These are phyloP conservation scores for Talinum fruticosum DNA, from an alignment of 148 eudicot genomes.

Conservation along the genomic window DNA sequence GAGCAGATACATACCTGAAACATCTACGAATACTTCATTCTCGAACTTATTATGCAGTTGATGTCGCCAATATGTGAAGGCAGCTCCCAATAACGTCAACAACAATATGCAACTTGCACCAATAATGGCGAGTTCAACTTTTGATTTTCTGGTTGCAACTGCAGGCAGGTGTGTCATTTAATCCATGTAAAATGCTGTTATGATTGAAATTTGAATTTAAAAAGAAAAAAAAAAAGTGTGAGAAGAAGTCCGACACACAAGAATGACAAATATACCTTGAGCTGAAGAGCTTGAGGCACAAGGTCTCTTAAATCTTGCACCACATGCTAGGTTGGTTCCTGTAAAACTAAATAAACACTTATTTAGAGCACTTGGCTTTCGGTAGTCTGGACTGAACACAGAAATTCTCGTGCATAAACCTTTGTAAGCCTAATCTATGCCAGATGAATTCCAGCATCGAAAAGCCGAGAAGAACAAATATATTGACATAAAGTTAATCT, in stretches of 20 bases:
- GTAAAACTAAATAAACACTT: constrained; percentile 52
- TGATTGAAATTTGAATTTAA: background rate
- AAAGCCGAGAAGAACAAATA: background rate
- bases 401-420: background rate
- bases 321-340: constrained; percentile 72
- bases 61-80: constrained; percentile 42
- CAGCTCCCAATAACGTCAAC: constrained; percentile 60
- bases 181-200: constrained; percentile 3
- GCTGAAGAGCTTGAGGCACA: constrained; percentile 60
- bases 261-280: constrained; percentile 39
- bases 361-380: background rate
- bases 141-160: constrained; percentile 57
- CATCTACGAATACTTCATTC: constrained; percentile 68
- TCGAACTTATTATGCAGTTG: constrained; percentile 34
- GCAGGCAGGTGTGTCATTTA: constrained; percentile 21
- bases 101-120: constrained; percentile 61
- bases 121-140: constrained; percentile 43
- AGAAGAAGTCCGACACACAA: background rate
- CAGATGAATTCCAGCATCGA: background rate
- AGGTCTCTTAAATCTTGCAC: constrained; percentile 54
- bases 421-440: background rate
- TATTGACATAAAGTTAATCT: background rate
- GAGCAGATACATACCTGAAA: constrained; percentile 48
- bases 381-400: background rate
- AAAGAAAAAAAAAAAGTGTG: background rate